These are phyloP conservation scores for Puccinia novopanici DNA, from an alignment of 1,284 basidiomycete species.

Conservation along the genomic window DNA sequence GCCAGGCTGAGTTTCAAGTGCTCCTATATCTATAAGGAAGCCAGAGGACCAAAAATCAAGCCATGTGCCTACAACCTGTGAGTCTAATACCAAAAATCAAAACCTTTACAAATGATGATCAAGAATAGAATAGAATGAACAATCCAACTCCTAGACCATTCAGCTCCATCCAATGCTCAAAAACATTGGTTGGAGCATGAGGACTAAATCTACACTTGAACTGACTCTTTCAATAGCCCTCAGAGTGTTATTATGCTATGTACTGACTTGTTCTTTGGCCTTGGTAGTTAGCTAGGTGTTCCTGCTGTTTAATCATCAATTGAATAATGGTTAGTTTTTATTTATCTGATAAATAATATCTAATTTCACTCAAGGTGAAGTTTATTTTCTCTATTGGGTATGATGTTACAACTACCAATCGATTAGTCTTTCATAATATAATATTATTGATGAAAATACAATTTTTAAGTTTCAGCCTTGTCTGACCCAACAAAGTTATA, in stretches of 20 bases:
- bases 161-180: neutral
- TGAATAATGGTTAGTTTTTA: neutral
- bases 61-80: neutral
- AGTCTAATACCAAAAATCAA: neutral
- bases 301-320: neutral
- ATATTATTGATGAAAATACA: slow-evolving; percentile 1
- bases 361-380: neutral
- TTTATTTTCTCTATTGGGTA: too few species aligned
- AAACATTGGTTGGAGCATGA: slow-evolving; percentile 23
- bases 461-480: slow-evolving; percentile 29
- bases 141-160: slow-evolving; percentile 20
- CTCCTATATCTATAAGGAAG: neutral
- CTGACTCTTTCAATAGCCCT: neutral
- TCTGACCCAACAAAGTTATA: neutral
- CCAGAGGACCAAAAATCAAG: neutral
- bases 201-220: slow-evolving; percentile 29
- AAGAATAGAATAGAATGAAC: slow-evolving; percentile 16
- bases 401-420: slow-evolving; percentile 8
- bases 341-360: too few species aligned
- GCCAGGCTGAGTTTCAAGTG: neutral
- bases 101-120: slow-evolving; percentile 12
- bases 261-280: neutral
- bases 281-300: neutral
- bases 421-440: slow-evolving; percentile 25
- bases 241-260: too few species aligned